Evolutionary conservation across 2,329 filamentous ascomycete species (phyloP).

Genomic region (Aspergillus sp.): DNA sequence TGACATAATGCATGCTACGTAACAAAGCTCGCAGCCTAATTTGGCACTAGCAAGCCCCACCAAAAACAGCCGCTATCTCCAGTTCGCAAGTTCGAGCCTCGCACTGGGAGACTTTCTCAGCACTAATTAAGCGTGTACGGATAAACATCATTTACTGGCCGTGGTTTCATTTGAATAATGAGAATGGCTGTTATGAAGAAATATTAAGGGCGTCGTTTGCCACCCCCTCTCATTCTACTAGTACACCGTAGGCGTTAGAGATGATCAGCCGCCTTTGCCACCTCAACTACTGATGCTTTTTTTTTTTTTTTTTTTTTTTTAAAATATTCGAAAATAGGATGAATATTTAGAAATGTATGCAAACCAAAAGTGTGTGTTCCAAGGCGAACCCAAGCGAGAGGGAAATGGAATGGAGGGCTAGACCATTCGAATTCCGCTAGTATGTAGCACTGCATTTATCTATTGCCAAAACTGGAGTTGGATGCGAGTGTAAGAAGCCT

Average conservation of each 20-base stretch:
- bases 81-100: conserved; percentile 3
- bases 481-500: no score
- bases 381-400: no score
- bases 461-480: no score
- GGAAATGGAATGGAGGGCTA: no score
- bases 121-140: background rate
- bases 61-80: background rate
- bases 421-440: no score
- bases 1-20: conserved; percentile 29
- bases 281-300: background rate
- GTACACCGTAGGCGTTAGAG: background rate
- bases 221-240: background rate
- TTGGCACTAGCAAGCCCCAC: background rate
- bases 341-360: no score
- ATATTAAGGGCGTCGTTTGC: background rate
- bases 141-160: background rate
- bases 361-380: no score
- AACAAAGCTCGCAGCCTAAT: conserved; percentile 23
- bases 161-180: background rate
- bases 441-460: no score
- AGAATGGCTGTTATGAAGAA: background rate
- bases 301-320: no score
- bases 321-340: no score
- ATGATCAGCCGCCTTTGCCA: background rate
- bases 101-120: background rate